phyloP scores from a whole-genome alignment of 2,329 filamentous ascomycete genomes.

The Colletotrichum phormii region DNA sequence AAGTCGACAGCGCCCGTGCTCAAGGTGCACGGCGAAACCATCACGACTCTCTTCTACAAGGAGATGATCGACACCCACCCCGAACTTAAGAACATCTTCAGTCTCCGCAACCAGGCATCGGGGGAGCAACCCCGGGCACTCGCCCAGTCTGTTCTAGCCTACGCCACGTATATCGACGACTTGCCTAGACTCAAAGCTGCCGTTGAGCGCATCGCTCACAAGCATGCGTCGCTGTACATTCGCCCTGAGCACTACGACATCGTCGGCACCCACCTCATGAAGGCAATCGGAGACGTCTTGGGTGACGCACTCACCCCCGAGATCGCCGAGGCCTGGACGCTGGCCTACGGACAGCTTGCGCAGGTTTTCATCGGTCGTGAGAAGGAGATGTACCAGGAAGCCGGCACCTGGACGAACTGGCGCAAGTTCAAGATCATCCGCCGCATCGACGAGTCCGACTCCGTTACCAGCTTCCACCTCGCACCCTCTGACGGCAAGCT shows the following conservation, averaged over 20 bases:
- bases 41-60: conserved; percentile 79
- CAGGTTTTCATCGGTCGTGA: conserved; percentile 77
- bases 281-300: conserved; percentile 75
- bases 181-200: conserved; percentile 67
- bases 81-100: conserved; percentile 77
- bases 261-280: conserved; percentile 76
- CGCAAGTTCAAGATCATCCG: conserved; percentile 66
- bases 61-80: conserved; percentile 75
- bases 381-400: conserved; percentile 66
- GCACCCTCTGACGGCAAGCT: conserved; percentile 67
- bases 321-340: conserved; percentile 77
- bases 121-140: conserved; percentile 78
- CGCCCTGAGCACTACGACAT: conserved; percentile 76
- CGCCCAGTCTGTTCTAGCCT: conserved; percentile 76
- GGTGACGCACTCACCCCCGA: conserved; percentile 75
- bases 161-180: conserved; percentile 79
- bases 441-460: conserved; percentile 70
- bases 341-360: conserved; percentile 78
- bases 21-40: conserved; percentile 73
- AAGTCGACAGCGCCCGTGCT: conserved; percentile 82
- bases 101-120: conserved; percentile 74
- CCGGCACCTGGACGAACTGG: conserved; percentile 59
- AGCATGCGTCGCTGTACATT: conserved; percentile 80
- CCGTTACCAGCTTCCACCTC: conserved; percentile 77
- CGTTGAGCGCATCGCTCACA: conserved; percentile 79